Evolutionary conservation across 371 early-diverging fungal genomes (phyloP), one percentile per base, ranked within the genome.

Genomic region (Blakeslea trispora): DNA sequence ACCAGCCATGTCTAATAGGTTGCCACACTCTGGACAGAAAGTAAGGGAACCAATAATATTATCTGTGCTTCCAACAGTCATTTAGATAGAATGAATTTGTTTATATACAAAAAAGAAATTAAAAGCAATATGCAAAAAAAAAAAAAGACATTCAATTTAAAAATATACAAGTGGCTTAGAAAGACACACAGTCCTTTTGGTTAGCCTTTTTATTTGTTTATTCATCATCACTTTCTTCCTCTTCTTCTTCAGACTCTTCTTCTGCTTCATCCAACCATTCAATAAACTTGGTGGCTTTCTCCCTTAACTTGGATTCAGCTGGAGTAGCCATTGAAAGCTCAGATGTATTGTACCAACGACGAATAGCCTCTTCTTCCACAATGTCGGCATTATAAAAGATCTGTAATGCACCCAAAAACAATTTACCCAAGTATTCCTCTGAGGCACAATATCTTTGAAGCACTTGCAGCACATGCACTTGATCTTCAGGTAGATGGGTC

Each of bases 21-120:
- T 88, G 43, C 93, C 92, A 69, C 95, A 96, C 60, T 86, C 87
- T 24, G 85, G 83, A 69, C 96, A 96, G 63, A 95, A 96, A 39
- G 91, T 81, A 53, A 91, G 84, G 1, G 88, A 87, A 57, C 87
- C 87, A 53, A 81, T 77, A 22, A 71, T 62, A 44, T 72, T 72
- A 24, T 67, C 62, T 45, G 71, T 49, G 19, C 23, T 39, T 50
- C 53, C n/a, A 13, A 47, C 44, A 34, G 59, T 31, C 60, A 64
- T 64, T 44, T 14, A 54, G 35, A 21, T n/a, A n/a, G 13, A 43
- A 14, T 39, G 17, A 13, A 17, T 9, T 19, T 24, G 31, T 39
- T 50, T 31, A 34, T 44, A 24, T 23, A 39, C 34, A 18, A 47
- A 35, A 9, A 17, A 59, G 34, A 44, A 53, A 44, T n/a, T n/a